Conservation (phyloP, 2,329 filamentous ascomycete genomes). For the Xylariaceae sp. region DNA sequence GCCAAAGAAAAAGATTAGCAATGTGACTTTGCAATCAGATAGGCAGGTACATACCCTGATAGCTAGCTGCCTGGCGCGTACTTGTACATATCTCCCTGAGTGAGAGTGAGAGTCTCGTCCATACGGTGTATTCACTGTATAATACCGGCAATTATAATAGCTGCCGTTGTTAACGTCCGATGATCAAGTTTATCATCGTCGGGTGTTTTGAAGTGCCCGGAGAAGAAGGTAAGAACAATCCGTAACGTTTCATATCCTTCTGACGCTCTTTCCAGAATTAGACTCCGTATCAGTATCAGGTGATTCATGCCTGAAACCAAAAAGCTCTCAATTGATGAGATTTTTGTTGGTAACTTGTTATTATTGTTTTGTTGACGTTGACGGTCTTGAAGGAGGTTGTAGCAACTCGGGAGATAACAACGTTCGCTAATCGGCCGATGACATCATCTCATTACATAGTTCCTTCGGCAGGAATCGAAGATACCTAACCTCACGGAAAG, state of each 20-base stretch:
- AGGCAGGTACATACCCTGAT: background rate
- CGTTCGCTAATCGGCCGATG: constrained; percentile 7
- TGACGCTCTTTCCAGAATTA: background rate
- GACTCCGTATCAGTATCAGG: no score
- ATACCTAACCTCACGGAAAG: background rate
- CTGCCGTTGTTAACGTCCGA: background rate
- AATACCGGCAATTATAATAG: background rate
- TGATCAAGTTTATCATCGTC: background rate
- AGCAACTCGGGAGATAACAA: background rate
- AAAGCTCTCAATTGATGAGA: background rate
- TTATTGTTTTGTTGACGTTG: background rate
- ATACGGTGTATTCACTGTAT: background rate
- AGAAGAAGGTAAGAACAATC: background rate
- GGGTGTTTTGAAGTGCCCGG: background rate
- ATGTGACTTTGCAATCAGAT: background rate
- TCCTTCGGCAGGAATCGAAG: background rate
- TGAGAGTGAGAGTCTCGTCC: no score
- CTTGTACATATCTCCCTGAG: background rate
- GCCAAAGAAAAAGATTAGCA: background rate
- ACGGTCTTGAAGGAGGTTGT: background rate
- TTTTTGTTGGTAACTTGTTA: background rate
- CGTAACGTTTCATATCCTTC: background rate
- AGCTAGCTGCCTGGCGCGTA: background rate
- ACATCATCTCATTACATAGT: constrained; percentile 6
- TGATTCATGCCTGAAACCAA: background rate